Base-by-base conservation (phyloP, 768 basidiomycete genomes). In the Leccinellum albellum region DNA sequence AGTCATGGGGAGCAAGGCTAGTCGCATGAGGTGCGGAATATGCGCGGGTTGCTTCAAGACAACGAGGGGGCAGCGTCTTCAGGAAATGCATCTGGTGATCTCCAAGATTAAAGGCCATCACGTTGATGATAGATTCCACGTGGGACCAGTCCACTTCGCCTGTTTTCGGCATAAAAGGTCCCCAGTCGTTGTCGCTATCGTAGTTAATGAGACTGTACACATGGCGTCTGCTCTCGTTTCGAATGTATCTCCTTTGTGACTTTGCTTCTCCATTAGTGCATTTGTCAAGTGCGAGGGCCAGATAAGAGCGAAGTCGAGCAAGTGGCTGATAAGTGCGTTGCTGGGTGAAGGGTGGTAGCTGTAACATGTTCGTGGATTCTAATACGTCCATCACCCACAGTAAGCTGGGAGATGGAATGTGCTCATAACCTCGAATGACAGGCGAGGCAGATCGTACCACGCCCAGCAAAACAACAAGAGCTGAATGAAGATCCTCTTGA, bases 191-290 rank as follows among this genome's bases (percentile, higher is more conserved):
- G 23, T 73, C 71, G 24, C 61, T 60, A 32, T 64, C 66, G 64
- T 89, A 89, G 61, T 85, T 82, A 12, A 79, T 77, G 46, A 89
- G 76, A 66, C 87, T 79, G 70, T 90, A 90, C 4, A 86, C 83
- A 61, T 74, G 82, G 56, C 76, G 78, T 37, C 89, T 75, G 60
- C 84, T 83, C 31, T 65, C 64, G 47, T 74, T 75, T 24, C 83
- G 81, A 24, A 77, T 62, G 10, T 46, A 31, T 44, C 63, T 66
- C 47, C 78, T 64, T 8, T 64, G 71, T 50, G 42, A 51, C 33
- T 50, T 56, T 59, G 60, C 42, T 69, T 59, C 50, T 61, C 61
- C 58, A 28, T 70, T 69, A 17, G 66, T 63, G 35, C 61, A 67
- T 37, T 64, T 61, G 54, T 79, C 76, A 59, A 77, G 61, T 15